Evolutionary conservation across 2,329 filamentous ascomycete genomes (phyloP), one percentile per base, ranked within the genome.

Genomic region (Simplicillium aogashimaense): DNA sequence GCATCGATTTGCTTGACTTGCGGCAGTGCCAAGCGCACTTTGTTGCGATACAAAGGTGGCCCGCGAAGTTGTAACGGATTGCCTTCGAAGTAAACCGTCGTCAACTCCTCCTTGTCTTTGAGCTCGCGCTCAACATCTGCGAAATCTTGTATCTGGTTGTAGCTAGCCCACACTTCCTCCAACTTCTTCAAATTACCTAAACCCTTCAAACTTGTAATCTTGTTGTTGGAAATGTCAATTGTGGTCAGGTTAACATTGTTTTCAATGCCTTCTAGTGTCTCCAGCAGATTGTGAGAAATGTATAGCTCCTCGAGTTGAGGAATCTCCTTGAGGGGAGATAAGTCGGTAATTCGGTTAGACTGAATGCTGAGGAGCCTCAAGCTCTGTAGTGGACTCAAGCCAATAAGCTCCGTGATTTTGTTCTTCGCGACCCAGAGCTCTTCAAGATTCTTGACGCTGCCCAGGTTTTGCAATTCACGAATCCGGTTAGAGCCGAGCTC

Each of bases 371-470:
- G 78, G 38, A 97, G 86, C 47, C 82, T 83, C 35, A 98, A 74
- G 50, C 85, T 89, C 8, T 78, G 71, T 20, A 98, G 72, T 1
- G 76, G 73, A n/a, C 72, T 72, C 13, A 97, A 74, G 39, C 86
- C 83, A 47, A 76, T 79, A 46, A 97, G 78, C 53, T 88, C 77
- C 0, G 83, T 84, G 52, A 98, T 95, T 58, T 94, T 95, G 67
- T 95, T 95, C 72, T 95, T 97, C 43, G 86, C 92, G 14, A 97
- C 66, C 89, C 89, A 97, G 13, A 95, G 70, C 59, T 95, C 80
- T 58, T 94, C 82, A n/a, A 98, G 65, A 7, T 74, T 73, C n/a
- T 70, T 74, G 35, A 97, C 66, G 2, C 75, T 74, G 32, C 92
- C 85, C 28, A 98, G 70, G 45, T 92, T 92, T 54, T 88, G 74